These are phyloP conservation scores for Blepharisma japonicum DNA, from an alignment of 73 alveolate genomes.

Conservation along the genomic window DNA sequence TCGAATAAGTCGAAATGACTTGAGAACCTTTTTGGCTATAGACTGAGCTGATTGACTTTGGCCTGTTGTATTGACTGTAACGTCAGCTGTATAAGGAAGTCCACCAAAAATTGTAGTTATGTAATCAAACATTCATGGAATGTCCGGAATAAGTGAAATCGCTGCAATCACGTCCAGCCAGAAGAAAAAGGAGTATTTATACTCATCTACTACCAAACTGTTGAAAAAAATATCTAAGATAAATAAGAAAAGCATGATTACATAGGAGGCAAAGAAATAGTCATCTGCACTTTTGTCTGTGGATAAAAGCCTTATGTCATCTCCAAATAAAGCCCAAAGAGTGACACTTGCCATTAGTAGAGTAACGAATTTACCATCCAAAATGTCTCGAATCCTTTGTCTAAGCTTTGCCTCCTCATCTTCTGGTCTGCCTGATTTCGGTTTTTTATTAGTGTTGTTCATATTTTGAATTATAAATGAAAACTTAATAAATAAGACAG, in stretches of 20 bases:
- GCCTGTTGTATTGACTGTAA: constrained; percentile 48
- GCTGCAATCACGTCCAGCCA: constrained; percentile 76
- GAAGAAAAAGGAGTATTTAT: constrained; percentile 65
- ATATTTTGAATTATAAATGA: too few relatives aligned
- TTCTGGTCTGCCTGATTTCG: constrained; percentile 30
- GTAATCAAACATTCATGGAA: constrained; percentile 48
- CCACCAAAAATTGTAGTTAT: constrained; percentile 32
- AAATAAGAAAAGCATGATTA: constrained; percentile 47
- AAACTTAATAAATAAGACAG: too few relatives aligned
- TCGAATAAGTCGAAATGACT: constrained; percentile 60
- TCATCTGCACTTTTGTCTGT: constrained; percentile 56
- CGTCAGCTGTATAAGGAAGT: constrained; percentile 29
- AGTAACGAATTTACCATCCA: constrained; percentile 64
- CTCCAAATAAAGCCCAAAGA: constrained; percentile 69
- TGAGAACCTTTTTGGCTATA: not conserved
- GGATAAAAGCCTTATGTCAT: constrained; percentile 59
- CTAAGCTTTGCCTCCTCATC: constrained; percentile 47
- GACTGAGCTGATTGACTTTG: not conserved
- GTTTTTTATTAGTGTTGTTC: not conserved
- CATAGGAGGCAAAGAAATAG: constrained; percentile 49
- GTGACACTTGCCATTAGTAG: constrained; percentile 57
- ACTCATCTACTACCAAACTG: constrained; percentile 60
- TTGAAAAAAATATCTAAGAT: constrained; percentile 49
- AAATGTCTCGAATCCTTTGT: constrained; percentile 50
- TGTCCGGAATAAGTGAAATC: constrained; percentile 58